Evolutionary conservation across 2,329 filamentous ascomycete species (phyloP), one percentile per base, ranked within the genome.

Genomic region (Botrytis hyacinthi): DNA sequence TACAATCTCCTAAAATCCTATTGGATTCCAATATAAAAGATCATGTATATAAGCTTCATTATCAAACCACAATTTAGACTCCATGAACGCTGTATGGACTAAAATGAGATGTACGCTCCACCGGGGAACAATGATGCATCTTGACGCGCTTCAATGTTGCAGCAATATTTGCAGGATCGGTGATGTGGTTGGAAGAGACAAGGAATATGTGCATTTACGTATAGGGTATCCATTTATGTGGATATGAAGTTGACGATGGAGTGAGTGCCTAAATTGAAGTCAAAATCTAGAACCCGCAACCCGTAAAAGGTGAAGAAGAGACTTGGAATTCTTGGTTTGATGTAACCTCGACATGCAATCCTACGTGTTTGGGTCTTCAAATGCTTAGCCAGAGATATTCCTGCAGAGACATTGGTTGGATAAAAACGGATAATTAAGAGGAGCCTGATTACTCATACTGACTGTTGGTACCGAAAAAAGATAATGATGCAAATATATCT

Each of bases 401-500:
- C 22, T 12, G 22, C 16, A 14, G n/a, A 22, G 12, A 40, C 20
- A 68, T 40, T 68, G 35, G 65, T 26, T 42, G 48, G 46, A 26
- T 14, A 40, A 57, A 20, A 26, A 10, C 65, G 46, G 46, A 20
- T 40, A 20, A 54, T 29, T 54, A 9, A 42, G 26, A 37, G n/a
- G 26, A n/a, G n/a, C 12, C 46, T 16, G n/a, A 20, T 22, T 51
- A 22, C 37, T 68, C 46, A 42, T 29, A 6, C 22, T 68, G 46
- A 6, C 22, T 68, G 46, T 40, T 42, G 46, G 46, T 54, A 40
- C 26, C 26, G 46, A 68, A 40, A 0, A 42, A 29, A 29, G 16
- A 37, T 2, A 29, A 68, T 54, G 35, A 68, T 68, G 65, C 35
- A 54, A 29, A 37, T 54, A 68, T 68, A 54, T 68, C 26, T 68